A percentile compares a stretch with the other conserved stretches of the same genome.
Conservation (phyloP, 2,329 filamentous ascomycete species). For the Pyricularia pennisetigena region DNA sequence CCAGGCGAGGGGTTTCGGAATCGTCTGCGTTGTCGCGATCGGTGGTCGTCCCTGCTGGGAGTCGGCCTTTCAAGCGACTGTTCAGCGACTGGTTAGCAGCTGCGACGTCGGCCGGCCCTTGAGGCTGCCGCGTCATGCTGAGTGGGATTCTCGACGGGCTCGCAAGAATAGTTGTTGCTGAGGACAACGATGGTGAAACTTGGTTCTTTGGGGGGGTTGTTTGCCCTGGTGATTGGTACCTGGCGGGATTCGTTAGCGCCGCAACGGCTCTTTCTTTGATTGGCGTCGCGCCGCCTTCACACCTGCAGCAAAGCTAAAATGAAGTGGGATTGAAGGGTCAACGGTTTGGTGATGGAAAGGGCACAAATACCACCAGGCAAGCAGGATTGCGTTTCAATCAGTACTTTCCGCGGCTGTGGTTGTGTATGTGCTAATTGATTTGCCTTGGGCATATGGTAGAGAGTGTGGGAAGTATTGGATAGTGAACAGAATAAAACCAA, state of each 20-base stretch:
- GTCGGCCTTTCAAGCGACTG: neutral
- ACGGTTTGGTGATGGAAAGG: neutral
- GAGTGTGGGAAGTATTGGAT: neutral
- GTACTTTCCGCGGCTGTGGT: neutral
- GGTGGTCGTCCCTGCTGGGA: neutral
- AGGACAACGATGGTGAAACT: neutral
- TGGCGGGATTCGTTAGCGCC: neutral
- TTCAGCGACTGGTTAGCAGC: neutral
- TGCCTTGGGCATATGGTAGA: neutral
- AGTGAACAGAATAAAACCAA: too few species aligned
- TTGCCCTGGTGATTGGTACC: neutral
- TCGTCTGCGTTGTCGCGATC: neutral
- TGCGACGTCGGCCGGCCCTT: conserved; percentile 1
- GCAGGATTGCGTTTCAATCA: neutral
- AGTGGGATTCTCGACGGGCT: neutral
- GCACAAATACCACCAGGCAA: neutral
- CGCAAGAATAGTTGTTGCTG: neutral
- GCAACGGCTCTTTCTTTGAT: neutral
- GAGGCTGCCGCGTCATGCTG: neutral
- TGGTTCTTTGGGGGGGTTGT: neutral
- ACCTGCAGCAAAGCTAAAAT: neutral
- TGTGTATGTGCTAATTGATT: neutral
- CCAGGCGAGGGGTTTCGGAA: neutral
- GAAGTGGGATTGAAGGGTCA: neutral
- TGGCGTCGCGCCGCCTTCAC: neutral